phyloP scores from a whole-genome alignment of 345 rosid species.

The Eucalyptus curtisii region DNA sequence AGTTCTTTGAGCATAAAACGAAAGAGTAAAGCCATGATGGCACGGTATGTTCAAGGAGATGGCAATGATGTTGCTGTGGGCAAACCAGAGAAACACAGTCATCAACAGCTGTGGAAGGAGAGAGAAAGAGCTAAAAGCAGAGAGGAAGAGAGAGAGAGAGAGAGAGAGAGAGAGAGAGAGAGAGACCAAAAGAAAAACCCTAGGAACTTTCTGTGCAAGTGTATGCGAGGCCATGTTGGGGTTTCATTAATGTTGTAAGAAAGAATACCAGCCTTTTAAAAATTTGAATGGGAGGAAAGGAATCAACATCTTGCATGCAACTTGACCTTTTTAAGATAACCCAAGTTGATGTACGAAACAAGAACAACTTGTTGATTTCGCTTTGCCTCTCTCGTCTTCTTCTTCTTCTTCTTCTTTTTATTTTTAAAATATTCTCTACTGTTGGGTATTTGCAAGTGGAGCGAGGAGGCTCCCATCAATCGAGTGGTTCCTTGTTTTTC shows the following conservation, averaged over 20 bases:
- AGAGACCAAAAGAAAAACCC: background rate
- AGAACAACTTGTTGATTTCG: background rate
- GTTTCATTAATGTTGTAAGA: background rate
- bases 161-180: no score
- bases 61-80: background rate
- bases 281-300: background rate
- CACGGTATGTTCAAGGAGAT: background rate
- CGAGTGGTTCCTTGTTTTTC: background rate
- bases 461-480: background rate
- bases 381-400: background rate
- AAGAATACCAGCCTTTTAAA: background rate
- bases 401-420: background rate
- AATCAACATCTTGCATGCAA: background rate
- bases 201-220: background rate
- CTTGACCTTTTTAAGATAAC: background rate
- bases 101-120: background rate
- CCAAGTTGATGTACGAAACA: background rate
- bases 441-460: background rate
- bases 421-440: background rate
- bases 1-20: background rate
- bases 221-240: background rate
- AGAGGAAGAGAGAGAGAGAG: background rate
- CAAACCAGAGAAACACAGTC: background rate
- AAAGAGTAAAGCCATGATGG: background rate
- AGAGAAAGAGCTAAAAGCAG: background rate